Percentiles rank a stretch among this genome's conserved stretches.
Conservation (phyloP, 306 rosid genomes). For the Macrotyloma uniflorum region DNA sequence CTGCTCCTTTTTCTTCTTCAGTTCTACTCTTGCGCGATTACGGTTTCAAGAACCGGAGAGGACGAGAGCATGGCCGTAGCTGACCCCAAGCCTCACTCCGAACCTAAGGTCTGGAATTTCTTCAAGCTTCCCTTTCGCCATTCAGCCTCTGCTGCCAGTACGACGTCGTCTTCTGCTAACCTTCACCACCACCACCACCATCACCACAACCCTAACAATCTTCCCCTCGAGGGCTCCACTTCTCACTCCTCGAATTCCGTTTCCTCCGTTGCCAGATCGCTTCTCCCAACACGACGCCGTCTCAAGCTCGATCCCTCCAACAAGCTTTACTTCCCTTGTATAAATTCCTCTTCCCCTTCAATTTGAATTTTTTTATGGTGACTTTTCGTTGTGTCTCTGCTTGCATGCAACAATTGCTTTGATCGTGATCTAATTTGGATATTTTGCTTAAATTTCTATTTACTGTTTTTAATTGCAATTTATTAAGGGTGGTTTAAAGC, state of each 20-base stretch:
- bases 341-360: neutral
- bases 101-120: slow-evolving; percentile 90
- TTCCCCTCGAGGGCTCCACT: slow-evolving; percentile 57
- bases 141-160: slow-evolving; percentile 33
- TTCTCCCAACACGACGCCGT: slow-evolving; percentile 92
- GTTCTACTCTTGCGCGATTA: neutral
- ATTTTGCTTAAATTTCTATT: neutral
- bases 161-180: slow-evolving; percentile 44
- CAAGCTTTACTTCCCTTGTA: slow-evolving; percentile 96
- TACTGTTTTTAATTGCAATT: neutral
- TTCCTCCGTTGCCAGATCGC: slow-evolving; percentile 88
- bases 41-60: neutral
- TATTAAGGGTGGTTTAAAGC: neutral
- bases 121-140: slow-evolving; percentile 79
- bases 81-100: slow-evolving; percentile 72
- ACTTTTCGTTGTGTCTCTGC: neutral
- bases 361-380: neutral
- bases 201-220: slow-evolving; percentile 27
- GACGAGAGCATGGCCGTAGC: slow-evolving; percentile 61
- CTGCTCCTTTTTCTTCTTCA: neutral
- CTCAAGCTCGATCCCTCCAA: slow-evolving; percentile 95
- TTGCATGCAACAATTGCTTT: slow-evolving; percentile 34
- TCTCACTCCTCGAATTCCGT: slow-evolving; percentile 65
- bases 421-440: slow-evolving; percentile 30
- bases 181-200: slow-evolving; percentile 38